These are phyloP conservation scores for Brassica balearica DNA, from an alignment of 441 rosid species.

Conservation along the genomic window DNA sequence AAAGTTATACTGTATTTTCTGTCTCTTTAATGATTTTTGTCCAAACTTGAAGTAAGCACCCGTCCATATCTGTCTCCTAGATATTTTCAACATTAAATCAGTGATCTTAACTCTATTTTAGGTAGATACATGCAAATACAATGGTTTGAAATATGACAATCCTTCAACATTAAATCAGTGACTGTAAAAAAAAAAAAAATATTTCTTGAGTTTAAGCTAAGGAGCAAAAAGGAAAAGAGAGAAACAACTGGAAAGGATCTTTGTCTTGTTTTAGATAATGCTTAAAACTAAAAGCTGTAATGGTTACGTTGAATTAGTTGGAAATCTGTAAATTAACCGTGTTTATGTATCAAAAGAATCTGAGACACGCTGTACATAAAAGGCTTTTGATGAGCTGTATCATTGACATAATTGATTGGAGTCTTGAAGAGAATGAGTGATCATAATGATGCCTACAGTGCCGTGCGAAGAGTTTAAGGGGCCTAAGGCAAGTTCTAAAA, in stretches of 20 bases:
- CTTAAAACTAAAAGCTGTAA: not conserved
- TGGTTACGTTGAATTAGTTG: not conserved
- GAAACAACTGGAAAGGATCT: not conserved
- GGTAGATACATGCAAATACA: not conserved
- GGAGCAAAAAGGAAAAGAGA: not conserved
- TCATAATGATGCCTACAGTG: not conserved
- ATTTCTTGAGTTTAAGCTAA: not conserved
- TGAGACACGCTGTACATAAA: not conserved
- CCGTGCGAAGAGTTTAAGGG: too few species aligned
- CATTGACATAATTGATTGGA: not conserved
- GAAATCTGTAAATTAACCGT: not conserved
- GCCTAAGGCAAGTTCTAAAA: too few species aligned
- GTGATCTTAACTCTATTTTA: not conserved
- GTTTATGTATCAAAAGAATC: not conserved
- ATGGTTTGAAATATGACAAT: too few species aligned
- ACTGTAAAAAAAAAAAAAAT: too few species aligned
- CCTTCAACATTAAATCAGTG: not conserved
- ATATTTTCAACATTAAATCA: not conserved
- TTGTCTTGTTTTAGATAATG: not conserved
- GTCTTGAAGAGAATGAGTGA: not conserved
- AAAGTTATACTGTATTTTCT: not conserved
- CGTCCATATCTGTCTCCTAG: slow-evolving; percentile 34
- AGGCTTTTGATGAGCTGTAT: slow-evolving; percentile 1
- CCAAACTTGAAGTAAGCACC: slow-evolving; percentile 34
- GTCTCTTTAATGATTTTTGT: slow-evolving; percentile 28